phyloP scores from a whole-genome alignment of 2,329 filamentous ascomycete species.

The Huntiella omanensis region DNA sequence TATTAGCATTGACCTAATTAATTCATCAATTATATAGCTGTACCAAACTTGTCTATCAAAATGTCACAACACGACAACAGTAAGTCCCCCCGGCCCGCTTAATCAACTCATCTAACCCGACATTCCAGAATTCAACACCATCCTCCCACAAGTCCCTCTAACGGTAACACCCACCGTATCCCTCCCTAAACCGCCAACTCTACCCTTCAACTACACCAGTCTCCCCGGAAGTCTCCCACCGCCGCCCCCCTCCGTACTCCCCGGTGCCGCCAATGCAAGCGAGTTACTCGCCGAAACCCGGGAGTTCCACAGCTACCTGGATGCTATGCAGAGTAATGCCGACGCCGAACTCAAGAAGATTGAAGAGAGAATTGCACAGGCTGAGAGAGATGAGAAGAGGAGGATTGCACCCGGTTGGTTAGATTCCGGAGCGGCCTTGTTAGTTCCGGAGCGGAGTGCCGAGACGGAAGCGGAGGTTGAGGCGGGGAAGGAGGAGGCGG shows the following conservation, averaged over 20 bases:
- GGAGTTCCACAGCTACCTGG: conserved; percentile 57
- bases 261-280: conserved; percentile 63
- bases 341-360: conserved; percentile 48
- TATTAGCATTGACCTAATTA: too few species aligned
- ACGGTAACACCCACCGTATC: conserved; percentile 89
- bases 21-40: too few species aligned
- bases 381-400: conserved; percentile 63
- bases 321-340: conserved; percentile 48
- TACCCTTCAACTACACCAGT: conserved; percentile 86
- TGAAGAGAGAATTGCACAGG: conserved; percentile 43
- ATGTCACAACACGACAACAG: conserved; percentile 16
- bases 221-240: conserved; percentile 68
- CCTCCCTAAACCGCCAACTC: conserved; percentile 71
- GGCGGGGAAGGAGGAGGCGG: conserved; percentile 1
- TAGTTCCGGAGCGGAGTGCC: conserved; percentile 41
- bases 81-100: conserved; percentile 13
- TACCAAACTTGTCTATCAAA: background rate
- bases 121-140: conserved; percentile 51
- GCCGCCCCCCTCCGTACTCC: conserved; percentile 34
- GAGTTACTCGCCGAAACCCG: conserved; percentile 70
- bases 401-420: conserved; percentile 65
- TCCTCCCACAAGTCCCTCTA: conserved; percentile 80
- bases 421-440: conserved; percentile 49
- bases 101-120: background rate
- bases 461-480: conserved; percentile 25